Evolutionary conservation across 2,329 filamentous ascomycete species (phyloP).

Genomic region (Fusarium oligoseptatum): DNA sequence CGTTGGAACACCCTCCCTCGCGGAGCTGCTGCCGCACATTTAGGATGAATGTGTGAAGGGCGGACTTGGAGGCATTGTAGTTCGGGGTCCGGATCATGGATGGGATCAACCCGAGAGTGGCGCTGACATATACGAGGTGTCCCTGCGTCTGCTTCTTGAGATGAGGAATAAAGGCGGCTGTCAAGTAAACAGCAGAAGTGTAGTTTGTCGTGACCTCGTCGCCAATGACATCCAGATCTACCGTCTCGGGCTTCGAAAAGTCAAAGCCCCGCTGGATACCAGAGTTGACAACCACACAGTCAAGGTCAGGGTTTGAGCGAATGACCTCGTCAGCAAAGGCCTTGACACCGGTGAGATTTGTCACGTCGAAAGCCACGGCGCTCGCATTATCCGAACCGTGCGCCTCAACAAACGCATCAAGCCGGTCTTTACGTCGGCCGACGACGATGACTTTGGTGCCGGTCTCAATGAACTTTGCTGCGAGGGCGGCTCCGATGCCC

Average conservation of each 20-base stretch:
- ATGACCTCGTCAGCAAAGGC: conserved; percentile 35
- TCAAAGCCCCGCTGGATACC: conserved; percentile 63
- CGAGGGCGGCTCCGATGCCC: conserved; percentile 47
- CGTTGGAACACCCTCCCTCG: conserved; percentile 8
- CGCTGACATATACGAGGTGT: conserved; percentile 44
- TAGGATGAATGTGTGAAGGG: conserved; percentile 44
- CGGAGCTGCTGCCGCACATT: conserved; percentile 41
- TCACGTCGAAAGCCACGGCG: conserved; percentile 59
- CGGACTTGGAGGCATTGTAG: conserved; percentile 48
- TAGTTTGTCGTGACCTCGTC: conserved; percentile 46
- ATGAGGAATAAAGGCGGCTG: conserved; percentile 47
- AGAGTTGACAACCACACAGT: conserved; percentile 70
- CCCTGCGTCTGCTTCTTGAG: conserved; percentile 29
- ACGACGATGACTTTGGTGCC: conserved; percentile 61
- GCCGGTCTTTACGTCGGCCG: conserved; percentile 61
- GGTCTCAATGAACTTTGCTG: conserved; percentile 56
- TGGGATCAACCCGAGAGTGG: conserved; percentile 40
- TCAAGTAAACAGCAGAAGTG: conserved; percentile 45
- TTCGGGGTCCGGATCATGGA: conserved; percentile 44
- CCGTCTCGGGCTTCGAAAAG: conserved; percentile 38
- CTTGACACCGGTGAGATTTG: conserved; percentile 53
- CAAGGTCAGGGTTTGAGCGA: conserved; percentile 35
- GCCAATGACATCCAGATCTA: conserved; percentile 49
- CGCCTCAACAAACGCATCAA: conserved; percentile 61
- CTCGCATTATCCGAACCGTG: conserved; percentile 57